A percentile compares a stretch with the other conserved stretches of the same genome.
phyloP scores from a whole-genome alignment of 306 rosid genomes.

The Acacia confusa region DNA sequence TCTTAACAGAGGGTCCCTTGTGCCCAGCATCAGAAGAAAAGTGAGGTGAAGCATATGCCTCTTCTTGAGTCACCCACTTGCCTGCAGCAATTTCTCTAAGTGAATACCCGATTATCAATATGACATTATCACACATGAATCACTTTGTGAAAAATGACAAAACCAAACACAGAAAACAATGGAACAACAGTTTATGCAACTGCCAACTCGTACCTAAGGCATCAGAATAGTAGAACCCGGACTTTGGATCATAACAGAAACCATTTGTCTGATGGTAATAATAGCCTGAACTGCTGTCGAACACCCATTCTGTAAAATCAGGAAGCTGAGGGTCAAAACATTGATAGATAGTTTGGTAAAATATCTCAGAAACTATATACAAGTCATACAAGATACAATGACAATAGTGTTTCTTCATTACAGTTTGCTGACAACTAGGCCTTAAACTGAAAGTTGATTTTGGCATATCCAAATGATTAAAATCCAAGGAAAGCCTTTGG shows the following conservation, averaged over 20 bases:
- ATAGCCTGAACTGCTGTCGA: conserved; percentile 79
- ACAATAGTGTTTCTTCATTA: not conserved
- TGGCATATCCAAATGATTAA: not conserved
- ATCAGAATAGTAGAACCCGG: conserved; percentile 90
- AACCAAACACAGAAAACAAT: not conserved
- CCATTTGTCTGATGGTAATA: conserved; percentile 82
- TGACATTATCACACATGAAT: not conserved
- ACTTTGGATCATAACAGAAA: conserved; percentile 74
- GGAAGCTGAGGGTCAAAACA: conserved; percentile 20
- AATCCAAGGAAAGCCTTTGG: not conserved
- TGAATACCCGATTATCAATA: conserved; percentile 33
- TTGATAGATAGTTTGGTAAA: not conserved
- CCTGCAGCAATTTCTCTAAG: conserved; percentile 56
- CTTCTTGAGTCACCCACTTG: conserved; percentile 94
- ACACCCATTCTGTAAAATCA: conserved; percentile 82
- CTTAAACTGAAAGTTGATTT: not conserved
- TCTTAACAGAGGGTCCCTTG: conserved; percentile 48
- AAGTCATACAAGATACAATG: not conserved
- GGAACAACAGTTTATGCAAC: conserved; percentile 8
- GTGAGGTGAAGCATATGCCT: conserved; percentile 81
- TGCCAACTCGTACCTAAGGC: conserved; percentile 71
- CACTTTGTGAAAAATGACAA: not conserved
- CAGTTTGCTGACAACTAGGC: not conserved
- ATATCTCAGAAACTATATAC: not conserved
- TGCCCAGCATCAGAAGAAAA: conserved; percentile 49